A percentile compares a stretch with the other conserved stretches of the same genome.
These are phyloP conservation scores for Trypanosoma avium DNA, from an alignment of 208 protist genomes.

Conservation along the genomic window DNA sequence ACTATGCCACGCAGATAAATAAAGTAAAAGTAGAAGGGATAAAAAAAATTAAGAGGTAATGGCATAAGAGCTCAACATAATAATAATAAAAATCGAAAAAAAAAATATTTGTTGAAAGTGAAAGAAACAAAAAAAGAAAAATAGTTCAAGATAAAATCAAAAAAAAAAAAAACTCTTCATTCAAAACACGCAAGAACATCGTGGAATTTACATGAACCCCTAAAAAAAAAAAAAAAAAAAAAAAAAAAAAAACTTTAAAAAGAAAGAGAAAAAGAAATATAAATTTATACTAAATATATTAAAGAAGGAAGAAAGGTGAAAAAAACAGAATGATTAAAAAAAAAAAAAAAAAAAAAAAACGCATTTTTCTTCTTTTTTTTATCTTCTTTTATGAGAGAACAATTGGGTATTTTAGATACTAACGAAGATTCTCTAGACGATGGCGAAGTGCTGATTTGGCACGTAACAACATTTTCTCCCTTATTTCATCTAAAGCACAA, in stretches of 20 bases:
- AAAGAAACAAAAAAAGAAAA: not conserved
- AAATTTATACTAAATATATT: too few relatives aligned
- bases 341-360: conserved; percentile 16
- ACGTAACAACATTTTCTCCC: conserved; percentile 73
- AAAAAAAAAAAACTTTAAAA: not conserved
- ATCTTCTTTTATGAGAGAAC: too few relatives aligned
- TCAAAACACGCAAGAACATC: too few relatives aligned
- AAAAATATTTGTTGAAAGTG: too few relatives aligned
- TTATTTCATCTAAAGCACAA: conserved; percentile 60
- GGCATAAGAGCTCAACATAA: too few relatives aligned
- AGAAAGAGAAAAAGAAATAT: not conserved
- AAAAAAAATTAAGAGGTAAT: too few relatives aligned
- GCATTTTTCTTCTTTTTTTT: too few relatives aligned
- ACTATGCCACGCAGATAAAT: too few relatives aligned
- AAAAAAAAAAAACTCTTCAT: too few relatives aligned
- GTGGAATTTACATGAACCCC: not conserved
- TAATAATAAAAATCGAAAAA: too few relatives aligned
- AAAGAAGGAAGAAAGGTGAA: not conserved
- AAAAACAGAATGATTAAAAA: not conserved
- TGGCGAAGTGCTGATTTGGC: conserved; percentile 64
- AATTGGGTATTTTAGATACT: conserved; percentile 4
- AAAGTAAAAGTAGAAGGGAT: too few relatives aligned
- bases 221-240: not conserved
- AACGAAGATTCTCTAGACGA: conserved; percentile 57
- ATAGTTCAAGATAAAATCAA: not conserved